Evolutionary conservation across 805 yeast genomes (phyloP).

Genomic region (Teunomyces gatunensis): DNA sequence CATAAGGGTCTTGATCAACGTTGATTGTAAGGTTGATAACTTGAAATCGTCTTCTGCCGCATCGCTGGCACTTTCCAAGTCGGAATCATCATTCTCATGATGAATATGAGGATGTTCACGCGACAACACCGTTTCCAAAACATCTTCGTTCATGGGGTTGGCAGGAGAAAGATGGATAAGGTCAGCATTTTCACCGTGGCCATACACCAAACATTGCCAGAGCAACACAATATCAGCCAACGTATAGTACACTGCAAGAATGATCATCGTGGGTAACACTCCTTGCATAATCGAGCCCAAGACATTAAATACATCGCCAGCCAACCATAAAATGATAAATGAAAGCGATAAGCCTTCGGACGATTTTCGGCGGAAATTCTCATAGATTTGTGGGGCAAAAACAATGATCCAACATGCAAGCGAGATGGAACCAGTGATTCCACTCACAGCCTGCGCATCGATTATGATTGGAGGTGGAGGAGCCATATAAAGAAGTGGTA

Average conservation of each 20-base stretch:
- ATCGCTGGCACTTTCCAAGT: slow-evolving; percentile 8
- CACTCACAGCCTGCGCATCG: slow-evolving; percentile 71
- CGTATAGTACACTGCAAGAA: slow-evolving; percentile 89
- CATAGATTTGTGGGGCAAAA: slow-evolving; percentile 94
- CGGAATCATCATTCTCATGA: slow-evolving; percentile 20
- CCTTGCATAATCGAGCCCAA: slow-evolving; percentile 88
- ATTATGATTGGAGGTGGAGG: slow-evolving; percentile 66
- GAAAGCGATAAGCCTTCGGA: slow-evolving; percentile 87
- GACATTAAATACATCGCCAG: slow-evolving; percentile 92
- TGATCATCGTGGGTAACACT: slow-evolving; percentile 90
- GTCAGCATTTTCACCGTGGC: slow-evolving; percentile 60
- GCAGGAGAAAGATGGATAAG: slow-evolving; percentile 85
- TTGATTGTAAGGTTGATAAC: slow-evolving; percentile 20
- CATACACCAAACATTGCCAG: slow-evolving; percentile 80
- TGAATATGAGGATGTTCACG: slow-evolving; percentile 27
- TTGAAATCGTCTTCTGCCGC: slow-evolving; percentile 3
- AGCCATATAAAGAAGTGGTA: slow-evolving; percentile 33
- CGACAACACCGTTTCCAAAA: slow-evolving; percentile 57
- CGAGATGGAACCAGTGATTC: slow-evolving; percentile 83
- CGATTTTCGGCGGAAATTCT: slow-evolving; percentile 78
- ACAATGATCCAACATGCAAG: slow-evolving; percentile 98
- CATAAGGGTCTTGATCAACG: slow-evolving; percentile 44
- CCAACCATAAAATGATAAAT: slow-evolving; percentile 86
- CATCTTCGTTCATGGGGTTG: slow-evolving; percentile 73
- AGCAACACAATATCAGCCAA: slow-evolving; percentile 83